phyloP scores from a whole-genome alignment of 106 monocot genomes.

The Triglochin maritima region DNA sequence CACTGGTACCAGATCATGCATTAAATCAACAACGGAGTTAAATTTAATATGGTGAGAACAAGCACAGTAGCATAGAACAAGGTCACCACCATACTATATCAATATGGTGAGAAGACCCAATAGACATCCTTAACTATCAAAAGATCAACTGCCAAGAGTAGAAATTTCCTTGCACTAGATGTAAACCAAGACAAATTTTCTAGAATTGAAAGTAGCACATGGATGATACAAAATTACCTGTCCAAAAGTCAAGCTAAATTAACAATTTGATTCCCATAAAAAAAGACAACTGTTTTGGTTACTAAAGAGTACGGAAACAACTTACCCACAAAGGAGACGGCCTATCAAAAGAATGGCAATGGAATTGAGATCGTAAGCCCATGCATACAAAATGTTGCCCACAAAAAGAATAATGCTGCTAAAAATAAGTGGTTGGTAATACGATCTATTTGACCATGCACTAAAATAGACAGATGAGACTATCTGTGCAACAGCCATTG shows the following conservation, averaged over 20 bases:
- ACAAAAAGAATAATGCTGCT: constrained; percentile 75
- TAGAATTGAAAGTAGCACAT: too few relatives aligned
- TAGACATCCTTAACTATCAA: too few relatives aligned
- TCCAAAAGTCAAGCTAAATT: background rate
- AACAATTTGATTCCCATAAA: background rate
- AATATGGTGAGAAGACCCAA: too few relatives aligned
- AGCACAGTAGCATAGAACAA: too few relatives aligned
- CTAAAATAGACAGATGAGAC: constrained; percentile 96
- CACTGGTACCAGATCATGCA: too few relatives aligned
- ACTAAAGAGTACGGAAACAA: background rate
- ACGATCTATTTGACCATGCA: constrained; percentile 97
- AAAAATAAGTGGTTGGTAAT: constrained; percentile 79
- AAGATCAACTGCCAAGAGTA: too few relatives aligned
- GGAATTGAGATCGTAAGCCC: constrained; percentile 75
- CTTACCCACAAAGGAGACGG: constrained; percentile 88
- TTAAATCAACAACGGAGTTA: too few relatives aligned
- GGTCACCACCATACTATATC: too few relatives aligned
- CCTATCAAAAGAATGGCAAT: constrained; percentile 68
- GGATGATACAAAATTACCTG: background rate
- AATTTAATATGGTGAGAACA: too few relatives aligned
- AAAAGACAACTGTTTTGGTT: too few relatives aligned
- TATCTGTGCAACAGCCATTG: constrained; percentile 97
- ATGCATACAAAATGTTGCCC: constrained; percentile 81
- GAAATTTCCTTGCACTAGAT: too few relatives aligned
- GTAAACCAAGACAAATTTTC: too few relatives aligned